A percentile compares a stretch with the other conserved stretches of the same genome.
These are phyloP conservation scores for Rhynchospora breviuscula DNA, from an alignment of 176 grass and related monocot species.

Conservation along the genomic window DNA sequence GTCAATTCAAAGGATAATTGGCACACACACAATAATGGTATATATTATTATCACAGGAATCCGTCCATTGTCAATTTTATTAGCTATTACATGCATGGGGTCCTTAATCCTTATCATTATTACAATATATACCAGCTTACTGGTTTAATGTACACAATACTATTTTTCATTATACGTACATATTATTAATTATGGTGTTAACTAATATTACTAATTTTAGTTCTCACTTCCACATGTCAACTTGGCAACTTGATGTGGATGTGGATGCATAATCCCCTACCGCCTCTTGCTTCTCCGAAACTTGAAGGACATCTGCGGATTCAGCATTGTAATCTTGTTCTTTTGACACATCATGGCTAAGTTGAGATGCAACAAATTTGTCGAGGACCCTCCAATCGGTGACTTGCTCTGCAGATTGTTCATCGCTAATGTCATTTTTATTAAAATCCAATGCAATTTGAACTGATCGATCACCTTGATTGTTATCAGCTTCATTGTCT, in stretches of 20 bases:
- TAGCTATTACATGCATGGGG: neutral
- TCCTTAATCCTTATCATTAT: neutral
- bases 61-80: conserved; percentile 4
- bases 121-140: conserved; percentile 12
- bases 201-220: conserved; percentile 18
- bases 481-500: conserved; percentile 16
- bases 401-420: conserved; percentile 40
- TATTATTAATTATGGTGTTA: conserved; percentile 28
- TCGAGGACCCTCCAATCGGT: conserved; percentile 83
- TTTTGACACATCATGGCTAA: conserved; percentile 61
- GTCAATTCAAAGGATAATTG: neutral
- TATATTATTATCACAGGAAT: neutral
- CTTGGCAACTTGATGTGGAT: conserved; percentile 76
- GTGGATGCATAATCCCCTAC: conserved; percentile 54
- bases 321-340: conserved; percentile 43
- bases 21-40: neutral
- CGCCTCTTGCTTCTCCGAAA: conserved; percentile 59
- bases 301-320: conserved; percentile 51
- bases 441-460: conserved; percentile 27
- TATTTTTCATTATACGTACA: conserved; percentile 22
- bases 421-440: conserved; percentile 40
- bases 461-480: conserved; percentile 8
- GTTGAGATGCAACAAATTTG: conserved; percentile 93
- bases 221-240: conserved; percentile 91
- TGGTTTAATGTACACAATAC: conserved; percentile 13